These are phyloP conservation scores for Ampelomyces quisqualis DNA, from an alignment of 2,329 filamentous ascomycete genomes.

Conservation along the genomic window DNA sequence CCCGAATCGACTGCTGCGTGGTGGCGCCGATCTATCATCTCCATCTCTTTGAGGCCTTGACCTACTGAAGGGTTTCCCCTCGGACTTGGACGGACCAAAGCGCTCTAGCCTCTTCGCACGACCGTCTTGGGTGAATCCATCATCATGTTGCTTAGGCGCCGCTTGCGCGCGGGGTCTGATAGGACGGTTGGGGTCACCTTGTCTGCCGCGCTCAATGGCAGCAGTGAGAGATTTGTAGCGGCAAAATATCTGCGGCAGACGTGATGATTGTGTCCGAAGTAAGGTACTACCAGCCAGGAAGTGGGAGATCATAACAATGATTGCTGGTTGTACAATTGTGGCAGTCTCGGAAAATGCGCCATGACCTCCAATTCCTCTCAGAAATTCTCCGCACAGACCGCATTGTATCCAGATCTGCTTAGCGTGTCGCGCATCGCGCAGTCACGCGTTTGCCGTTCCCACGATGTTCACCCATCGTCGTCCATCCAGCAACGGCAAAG, in stretches of 20 bases:
- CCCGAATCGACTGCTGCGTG: constrained; percentile 9
- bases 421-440: constrained; percentile 9
- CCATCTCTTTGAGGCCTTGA: not conserved
- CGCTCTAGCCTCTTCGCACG: constrained; percentile 8
- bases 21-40: not conserved
- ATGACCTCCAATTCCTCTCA: not conserved
- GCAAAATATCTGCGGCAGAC: constrained; percentile 18
- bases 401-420: not conserved
- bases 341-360: not conserved
- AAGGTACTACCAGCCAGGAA: constrained; percentile 18
- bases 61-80: too few species aligned
- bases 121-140: constrained; percentile 2
- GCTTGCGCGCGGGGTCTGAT: constrained; percentile 12
- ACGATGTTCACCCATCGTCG: not conserved
- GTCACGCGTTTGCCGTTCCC: constrained; percentile 12
- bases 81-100: constrained; percentile 5
- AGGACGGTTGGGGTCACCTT: constrained; percentile 12
- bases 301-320: constrained; percentile 27
- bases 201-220: constrained; percentile 35
- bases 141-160: constrained; percentile 1
- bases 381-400: constrained; percentile 4
- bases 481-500: too few species aligned
- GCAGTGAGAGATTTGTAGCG: constrained; percentile 38
- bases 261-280: constrained; percentile 14
- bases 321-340: not conserved